Percentiles rank a stretch among this genome's conserved stretches.
Evolutionary conservation across 1,284 basidiomycete species (phyloP).

Genomic region (Sanghuangporus weigelae): DNA sequence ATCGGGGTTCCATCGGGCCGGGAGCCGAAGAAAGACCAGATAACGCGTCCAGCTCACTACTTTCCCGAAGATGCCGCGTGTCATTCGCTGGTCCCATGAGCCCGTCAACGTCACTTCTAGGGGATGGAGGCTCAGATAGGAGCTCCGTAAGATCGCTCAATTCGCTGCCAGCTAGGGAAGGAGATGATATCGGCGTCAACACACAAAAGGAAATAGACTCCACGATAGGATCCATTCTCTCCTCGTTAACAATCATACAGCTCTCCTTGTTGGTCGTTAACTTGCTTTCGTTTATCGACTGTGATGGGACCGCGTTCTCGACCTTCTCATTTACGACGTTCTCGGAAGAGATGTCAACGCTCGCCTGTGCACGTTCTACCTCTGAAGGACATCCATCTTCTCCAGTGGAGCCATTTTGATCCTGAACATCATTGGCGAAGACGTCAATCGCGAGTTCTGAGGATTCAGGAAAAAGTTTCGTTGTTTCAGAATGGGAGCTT

Average conservation of each 20-base stretch:
- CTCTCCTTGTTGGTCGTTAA: neutral
- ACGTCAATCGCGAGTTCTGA: neutral
- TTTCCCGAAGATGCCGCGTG: neutral
- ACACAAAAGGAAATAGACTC: neutral
- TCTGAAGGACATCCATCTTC: neutral
- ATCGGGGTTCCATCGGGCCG: constrained; percentile 7
- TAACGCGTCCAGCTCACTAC: neutral
- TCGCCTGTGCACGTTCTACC: neutral
- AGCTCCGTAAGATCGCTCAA: neutral
- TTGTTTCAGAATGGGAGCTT: neutral
- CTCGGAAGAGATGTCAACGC: neutral
- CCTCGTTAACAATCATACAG: neutral
- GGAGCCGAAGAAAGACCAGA: neutral
- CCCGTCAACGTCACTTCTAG: neutral
- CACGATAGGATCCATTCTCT: neutral
- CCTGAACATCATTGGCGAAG: neutral
- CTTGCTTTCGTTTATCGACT: neutral
- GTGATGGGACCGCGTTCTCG: neutral
- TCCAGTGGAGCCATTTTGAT: neutral
- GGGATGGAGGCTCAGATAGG: constrained; percentile 6
- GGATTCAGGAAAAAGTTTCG: neutral
- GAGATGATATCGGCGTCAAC: constrained; percentile 15
- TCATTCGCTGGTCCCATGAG: neutral
- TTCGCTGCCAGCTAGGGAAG: neutral
- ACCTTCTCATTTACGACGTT: neutral